Evolutionary conservation across 176 grass and related monocot genomes (phyloP).

Genomic region (Themeda triandra): DNA sequence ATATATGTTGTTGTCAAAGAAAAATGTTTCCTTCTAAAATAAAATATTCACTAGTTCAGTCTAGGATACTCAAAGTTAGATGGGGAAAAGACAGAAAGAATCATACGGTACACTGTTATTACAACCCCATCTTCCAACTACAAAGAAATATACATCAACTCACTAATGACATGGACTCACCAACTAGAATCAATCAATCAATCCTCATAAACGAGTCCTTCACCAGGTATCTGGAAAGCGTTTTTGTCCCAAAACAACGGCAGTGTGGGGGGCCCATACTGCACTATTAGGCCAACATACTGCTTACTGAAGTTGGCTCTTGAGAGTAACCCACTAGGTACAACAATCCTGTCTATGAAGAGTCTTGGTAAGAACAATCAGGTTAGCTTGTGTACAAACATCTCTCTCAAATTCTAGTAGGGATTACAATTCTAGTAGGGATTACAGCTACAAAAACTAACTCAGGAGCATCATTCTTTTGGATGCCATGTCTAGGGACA

Average conservation of each 20-base stretch:
- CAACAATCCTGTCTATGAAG: neutral
- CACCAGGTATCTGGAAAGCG: neutral
- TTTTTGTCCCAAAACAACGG: neutral
- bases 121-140: neutral
- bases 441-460: constrained; percentile 21
- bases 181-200: neutral
- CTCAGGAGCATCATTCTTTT: constrained; percentile 38
- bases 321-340: neutral
- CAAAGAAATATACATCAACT: neutral
- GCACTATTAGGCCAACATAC: neutral
- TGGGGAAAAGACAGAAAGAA: neutral
- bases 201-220: neutral
- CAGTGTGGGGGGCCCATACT: neutral
- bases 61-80: neutral
- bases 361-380: constrained; percentile 25
- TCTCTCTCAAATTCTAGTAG: too few relatives aligned
- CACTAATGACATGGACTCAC: neutral
- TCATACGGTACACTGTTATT: constrained; percentile 17
- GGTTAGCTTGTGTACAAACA: constrained; percentile 39
- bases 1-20: too few relatives aligned
- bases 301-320: constrained; percentile 2
- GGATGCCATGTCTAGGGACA: neutral
- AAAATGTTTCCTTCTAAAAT: neutral
- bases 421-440: neutral
- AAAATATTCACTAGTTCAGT: neutral